These are phyloP conservation scores for Bretschneidera sinensis DNA, from an alignment of 345 rosid genomes.

Conservation along the genomic window DNA sequence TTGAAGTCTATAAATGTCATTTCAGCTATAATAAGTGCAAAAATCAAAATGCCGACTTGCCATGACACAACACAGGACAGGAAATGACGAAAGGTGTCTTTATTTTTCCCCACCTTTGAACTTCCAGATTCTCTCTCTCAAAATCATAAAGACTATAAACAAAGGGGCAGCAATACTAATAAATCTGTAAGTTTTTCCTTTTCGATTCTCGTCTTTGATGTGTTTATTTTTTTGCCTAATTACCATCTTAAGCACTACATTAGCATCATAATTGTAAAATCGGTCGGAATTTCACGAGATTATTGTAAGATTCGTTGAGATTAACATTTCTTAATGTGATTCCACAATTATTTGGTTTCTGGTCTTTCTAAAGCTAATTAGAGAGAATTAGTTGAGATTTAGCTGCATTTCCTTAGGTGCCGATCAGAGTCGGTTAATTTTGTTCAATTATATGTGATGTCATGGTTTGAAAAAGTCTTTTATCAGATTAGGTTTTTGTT, in stretches of 20 bases:
- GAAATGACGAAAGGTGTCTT: slow-evolving; percentile 3
- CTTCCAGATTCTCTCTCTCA: slow-evolving; percentile 4
- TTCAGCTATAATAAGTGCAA: neutral
- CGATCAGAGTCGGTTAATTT: neutral
- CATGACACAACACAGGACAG: neutral
- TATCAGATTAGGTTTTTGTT: neutral
- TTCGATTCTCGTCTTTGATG: neutral
- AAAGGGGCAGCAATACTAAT: neutral
- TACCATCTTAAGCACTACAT: slow-evolving; percentile 2
- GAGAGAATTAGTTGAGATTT: neutral
- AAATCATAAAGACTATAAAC: neutral
- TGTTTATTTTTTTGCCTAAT: neutral
- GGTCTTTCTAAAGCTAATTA: neutral
- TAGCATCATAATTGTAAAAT: neutral
- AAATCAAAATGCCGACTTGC: slow-evolving; percentile 21
- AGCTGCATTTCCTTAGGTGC: slow-evolving; percentile 9
- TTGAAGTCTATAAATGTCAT: neutral
- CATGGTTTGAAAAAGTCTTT: neutral
- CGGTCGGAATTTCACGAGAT: neutral
- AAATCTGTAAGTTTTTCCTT: slow-evolving; percentile 17
- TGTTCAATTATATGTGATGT: neutral
- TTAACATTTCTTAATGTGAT: neutral
- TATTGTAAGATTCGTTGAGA: neutral
- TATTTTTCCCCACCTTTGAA: neutral
- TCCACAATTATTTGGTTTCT: neutral